These are phyloP conservation scores for Russula virescens DNA, from an alignment of 768 basidiomycete genomes.

Conservation along the genomic window DNA sequence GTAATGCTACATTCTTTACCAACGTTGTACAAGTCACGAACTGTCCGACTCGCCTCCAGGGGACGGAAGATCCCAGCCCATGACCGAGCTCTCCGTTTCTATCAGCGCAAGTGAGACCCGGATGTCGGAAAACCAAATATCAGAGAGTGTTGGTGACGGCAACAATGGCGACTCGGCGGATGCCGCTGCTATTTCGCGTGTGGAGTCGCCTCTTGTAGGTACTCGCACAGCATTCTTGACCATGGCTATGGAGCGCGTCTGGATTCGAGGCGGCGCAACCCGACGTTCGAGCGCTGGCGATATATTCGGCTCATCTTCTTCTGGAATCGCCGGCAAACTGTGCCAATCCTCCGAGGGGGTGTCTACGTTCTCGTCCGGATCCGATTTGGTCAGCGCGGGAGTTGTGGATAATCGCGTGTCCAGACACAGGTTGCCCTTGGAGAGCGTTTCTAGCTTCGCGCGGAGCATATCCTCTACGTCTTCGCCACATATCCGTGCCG, in stretches of 20 bases:
- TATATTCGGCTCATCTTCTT: constrained; percentile 11
- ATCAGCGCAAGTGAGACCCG: constrained; percentile 8
- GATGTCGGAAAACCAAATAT: constrained; percentile 20
- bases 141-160: constrained; percentile 19
- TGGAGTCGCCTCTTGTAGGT: not conserved
- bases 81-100: constrained; percentile 3
- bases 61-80: constrained; percentile 21
- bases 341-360: not conserved
- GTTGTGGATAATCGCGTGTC: not conserved
- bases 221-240: not conserved
- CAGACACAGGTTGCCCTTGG: not conserved
- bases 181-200: not conserved
- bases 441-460: constrained; percentile 3
- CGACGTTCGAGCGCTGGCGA: not conserved
- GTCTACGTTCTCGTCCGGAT: not conserved
- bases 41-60: constrained; percentile 12
- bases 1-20: not conserved
- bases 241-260: not conserved
- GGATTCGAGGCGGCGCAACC: constrained; percentile 1
- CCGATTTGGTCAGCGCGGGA: not conserved
- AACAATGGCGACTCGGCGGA: constrained; percentile 9
- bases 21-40: not conserved
- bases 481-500: constrained; percentile 22
- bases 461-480: constrained; percentile 22
- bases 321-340: constrained; percentile 4